Base-by-base conservation (phyloP, 2,329 filamentous ascomycete species). In the Didymella arachidicola region DNA sequence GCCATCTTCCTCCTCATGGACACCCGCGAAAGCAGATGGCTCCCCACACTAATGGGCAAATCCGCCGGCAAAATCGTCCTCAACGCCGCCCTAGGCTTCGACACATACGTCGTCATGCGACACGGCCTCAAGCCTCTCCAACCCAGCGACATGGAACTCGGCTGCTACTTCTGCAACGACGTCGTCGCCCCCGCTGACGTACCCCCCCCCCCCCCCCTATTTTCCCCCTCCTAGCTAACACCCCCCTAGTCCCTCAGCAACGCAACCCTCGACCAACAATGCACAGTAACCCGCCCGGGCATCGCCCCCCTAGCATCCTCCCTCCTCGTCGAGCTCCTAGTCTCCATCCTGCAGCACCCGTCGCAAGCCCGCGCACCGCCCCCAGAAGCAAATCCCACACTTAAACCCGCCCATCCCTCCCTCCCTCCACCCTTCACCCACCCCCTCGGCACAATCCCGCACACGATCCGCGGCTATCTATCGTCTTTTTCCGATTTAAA, bases 121-220 rank as follows among this genome's bases (percentile, higher is more conserved):
- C 95, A 99, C 76, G 95, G 95, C 1, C 83, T 92, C 6, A 85
- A 87, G 66, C 48, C 70, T 6, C 69, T 67, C 0, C 60, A 64
- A n/a, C 64, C 85, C 11, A 83, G 63, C n/a, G 82, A 86, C 53
- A 81, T 87, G 50, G 87, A 91, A 26, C 82, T 98, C 26, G 95
- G 95, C 10, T 99, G 95, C 78, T 99, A 99, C 76, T 99, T 98
- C 78, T 99, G 95, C 79, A 98, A 96, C 71, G 95, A 99, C 75
- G 94, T 99, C 26, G 94, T 98, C 48, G 92, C 94, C 7, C 95
- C 95, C 22, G 89, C 89, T 62, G 92, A 98, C 80, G 93, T 96
- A 81, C 87, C 89, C 84, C 4, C 22, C 64, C 60, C 57, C 55
- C 26, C 19, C 10, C 2, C 8, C 27, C 49, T 36, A n/a, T 27